phyloP scores from a whole-genome alignment of 2,329 filamentous ascomycete genomes.

The Corinectria fuckeliana region DNA sequence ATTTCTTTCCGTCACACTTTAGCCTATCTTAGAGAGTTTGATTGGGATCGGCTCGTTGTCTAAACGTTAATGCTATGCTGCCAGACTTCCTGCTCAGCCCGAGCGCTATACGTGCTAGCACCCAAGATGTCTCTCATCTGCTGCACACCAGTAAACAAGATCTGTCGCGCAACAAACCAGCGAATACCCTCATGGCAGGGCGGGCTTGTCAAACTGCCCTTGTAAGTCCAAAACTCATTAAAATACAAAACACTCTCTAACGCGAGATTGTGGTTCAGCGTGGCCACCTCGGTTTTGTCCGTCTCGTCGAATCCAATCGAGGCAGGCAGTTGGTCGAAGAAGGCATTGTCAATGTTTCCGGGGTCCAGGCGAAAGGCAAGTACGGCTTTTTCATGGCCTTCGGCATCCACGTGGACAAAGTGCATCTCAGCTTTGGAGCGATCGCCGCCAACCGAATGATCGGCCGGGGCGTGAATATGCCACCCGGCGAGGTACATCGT shows the following conservation, averaged over 20 bases:
- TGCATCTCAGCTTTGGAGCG: conserved; percentile 31
- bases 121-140: conserved; percentile 29
- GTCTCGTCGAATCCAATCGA: conserved; percentile 28
- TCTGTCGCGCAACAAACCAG: conserved; percentile 24
- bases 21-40: too few species aligned
- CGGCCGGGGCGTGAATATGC: conserved; percentile 29
- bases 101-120: conserved; percentile 27
- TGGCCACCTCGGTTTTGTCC: neutral
- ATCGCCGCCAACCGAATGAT: conserved; percentile 27
- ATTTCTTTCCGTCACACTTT: too few species aligned
- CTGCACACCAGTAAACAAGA: conserved; percentile 26
- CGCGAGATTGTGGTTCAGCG: conserved; percentile 11
- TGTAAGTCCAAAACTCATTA: conserved; percentile 32
- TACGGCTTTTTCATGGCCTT: conserved; percentile 23
- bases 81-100: conserved; percentile 29
- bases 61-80: conserved; percentile 25
- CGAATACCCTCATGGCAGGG: conserved; percentile 27
- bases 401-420: conserved; percentile 26
- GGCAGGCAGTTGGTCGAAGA: conserved; percentile 15
- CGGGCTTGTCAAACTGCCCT: conserved; percentile 30
- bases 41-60: neutral
- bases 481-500: conserved; percentile 30
- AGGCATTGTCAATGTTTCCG: conserved; percentile 18
- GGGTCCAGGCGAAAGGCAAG: conserved; percentile 25
- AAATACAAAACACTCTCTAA: conserved; percentile 23